Conservation (phyloP, 176 grass and related monocot genomes). For the Oropetium thomaeum region DNA sequence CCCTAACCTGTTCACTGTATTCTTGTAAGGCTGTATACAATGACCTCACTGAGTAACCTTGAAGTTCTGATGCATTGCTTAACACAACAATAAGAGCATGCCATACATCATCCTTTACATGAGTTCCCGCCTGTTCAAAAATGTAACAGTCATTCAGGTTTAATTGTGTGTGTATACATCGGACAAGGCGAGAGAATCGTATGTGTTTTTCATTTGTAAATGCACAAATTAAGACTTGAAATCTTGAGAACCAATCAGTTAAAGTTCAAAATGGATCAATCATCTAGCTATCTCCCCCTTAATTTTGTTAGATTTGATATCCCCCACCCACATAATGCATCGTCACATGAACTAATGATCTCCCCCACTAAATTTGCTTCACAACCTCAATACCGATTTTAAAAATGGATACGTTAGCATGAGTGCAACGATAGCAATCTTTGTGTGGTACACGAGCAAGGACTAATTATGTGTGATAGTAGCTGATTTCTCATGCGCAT, state of each 20-base stretch:
- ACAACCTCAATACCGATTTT: background rate
- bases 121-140: conserved; percentile 75
- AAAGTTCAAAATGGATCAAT: background rate
- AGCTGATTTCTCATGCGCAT: background rate
- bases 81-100: conserved; percentile 87
- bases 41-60: conserved; percentile 91
- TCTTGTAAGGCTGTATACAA: conserved; percentile 78
- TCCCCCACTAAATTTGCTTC: too few species aligned
- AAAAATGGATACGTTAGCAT: background rate
- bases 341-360: background rate
- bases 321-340: background rate
- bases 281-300: background rate
- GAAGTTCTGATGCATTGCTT: conserved; percentile 89
- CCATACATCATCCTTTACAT: conserved; percentile 93
- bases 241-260: background rate
- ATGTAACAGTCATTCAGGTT: too few species aligned
- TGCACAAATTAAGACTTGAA: conserved; percentile 2
- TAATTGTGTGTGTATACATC: too few species aligned
- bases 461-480: background rate
- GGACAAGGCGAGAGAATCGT: conserved; percentile 8
- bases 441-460: background rate
- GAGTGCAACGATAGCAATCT: background rate
- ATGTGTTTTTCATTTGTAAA: background rate
- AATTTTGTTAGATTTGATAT: conserved; percentile 1
- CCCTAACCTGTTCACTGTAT: conserved; percentile 64